Evolutionary conservation across 78 protist genomes (phyloP).

Genomic region (Bigelowiella natans): DNA sequence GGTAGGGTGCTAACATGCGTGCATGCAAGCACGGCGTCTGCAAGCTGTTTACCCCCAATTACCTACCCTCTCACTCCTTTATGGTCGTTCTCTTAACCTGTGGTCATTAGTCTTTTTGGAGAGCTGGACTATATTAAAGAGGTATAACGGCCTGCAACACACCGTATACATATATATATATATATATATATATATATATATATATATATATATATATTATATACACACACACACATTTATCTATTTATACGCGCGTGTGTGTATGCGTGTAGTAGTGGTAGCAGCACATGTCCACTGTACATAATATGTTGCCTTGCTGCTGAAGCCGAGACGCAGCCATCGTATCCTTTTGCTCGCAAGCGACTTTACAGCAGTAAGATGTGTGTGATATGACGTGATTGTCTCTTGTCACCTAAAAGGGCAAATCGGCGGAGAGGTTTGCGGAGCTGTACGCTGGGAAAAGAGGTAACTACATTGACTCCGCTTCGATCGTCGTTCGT

Average conservation of each 20-base stretch:
- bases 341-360: too few species aligned
- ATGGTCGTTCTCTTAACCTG: background rate
- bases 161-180: background rate
- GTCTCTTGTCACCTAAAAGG: too few species aligned
- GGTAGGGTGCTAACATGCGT: background rate
- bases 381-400: too few species aligned
- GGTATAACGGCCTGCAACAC: background rate
- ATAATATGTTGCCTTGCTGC: background rate
- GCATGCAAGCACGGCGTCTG: background rate
- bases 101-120: too few species aligned
- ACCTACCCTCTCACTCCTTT: background rate
- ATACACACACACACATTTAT: background rate
- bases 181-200: background rate
- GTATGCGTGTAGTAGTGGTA: background rate
- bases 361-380: too few species aligned
- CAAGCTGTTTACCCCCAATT: background rate
- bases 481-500: too few species aligned
- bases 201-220: background rate
- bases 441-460: too few species aligned
- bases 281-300: background rate
- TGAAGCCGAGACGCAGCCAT: too few species aligned
- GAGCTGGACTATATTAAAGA: too few species aligned
- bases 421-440: too few species aligned
- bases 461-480: too few species aligned
- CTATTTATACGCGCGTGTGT: background rate